These are phyloP conservation scores for Populus tomentosa DNA, from an alignment of 441 rosid species.

Conservation along the genomic window DNA sequence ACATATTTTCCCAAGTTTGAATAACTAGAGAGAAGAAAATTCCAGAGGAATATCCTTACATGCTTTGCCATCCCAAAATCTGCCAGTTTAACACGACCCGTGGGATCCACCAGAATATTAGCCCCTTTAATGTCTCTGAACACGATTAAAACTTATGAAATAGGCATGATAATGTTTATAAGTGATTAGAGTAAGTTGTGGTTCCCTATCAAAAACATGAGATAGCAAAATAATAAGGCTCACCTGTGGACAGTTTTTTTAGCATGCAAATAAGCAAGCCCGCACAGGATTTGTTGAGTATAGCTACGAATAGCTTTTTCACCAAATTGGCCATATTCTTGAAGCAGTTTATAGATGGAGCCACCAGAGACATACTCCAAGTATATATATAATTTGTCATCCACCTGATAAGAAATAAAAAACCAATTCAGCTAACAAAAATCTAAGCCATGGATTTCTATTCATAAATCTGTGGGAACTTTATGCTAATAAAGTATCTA, in stretches of 20 bases:
- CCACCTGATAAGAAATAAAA: slow-evolving; percentile 48
- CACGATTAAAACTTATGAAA: slow-evolving; percentile 4
- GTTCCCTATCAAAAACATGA: not conserved
- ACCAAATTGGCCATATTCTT: slow-evolving; percentile 86
- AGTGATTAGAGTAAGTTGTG: not conserved
- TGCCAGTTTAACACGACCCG: slow-evolving; percentile 93
- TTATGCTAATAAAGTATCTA: not conserved
- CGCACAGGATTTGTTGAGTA: slow-evolving; percentile 89
- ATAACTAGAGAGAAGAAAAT: not conserved
- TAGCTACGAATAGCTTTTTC: slow-evolving; percentile 87
- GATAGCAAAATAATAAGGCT: slow-evolving; percentile 8
- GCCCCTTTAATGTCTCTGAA: slow-evolving; percentile 98
- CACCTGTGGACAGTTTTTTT: slow-evolving; percentile 90
- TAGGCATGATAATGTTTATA: slow-evolving; percentile 4
- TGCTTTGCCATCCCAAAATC: slow-evolving; percentile 99
- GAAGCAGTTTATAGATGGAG: slow-evolving; percentile 93
- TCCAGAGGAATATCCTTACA: slow-evolving; percentile 40
- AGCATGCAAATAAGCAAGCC: slow-evolving; percentile 82
- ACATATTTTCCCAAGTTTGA: not conserved
- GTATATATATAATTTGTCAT: slow-evolving; percentile 83
- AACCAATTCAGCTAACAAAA: not conserved
- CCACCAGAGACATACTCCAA: slow-evolving; percentile 98
- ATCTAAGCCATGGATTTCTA: not conserved
- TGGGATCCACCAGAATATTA: slow-evolving; percentile 89
- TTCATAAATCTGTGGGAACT: not conserved